These are phyloP conservation scores for Neocatenulostroma microsporum DNA, from an alignment of 2,329 filamentous ascomycete genomes.

Conservation along the genomic window DNA sequence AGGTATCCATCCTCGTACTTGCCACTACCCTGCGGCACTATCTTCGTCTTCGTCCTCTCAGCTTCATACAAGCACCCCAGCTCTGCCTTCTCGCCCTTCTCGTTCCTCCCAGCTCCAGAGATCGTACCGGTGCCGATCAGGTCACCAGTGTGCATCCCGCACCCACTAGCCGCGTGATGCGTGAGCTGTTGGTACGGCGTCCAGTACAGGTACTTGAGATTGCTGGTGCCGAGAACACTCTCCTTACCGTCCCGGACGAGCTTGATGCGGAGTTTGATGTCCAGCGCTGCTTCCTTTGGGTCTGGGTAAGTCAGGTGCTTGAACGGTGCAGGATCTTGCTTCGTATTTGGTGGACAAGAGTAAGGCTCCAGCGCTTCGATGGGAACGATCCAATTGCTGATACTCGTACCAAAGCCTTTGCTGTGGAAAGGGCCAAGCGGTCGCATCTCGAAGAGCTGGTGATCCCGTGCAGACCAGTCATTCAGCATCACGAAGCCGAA, in stretches of 20 bases:
- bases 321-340: constrained; percentile 43
- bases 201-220: constrained; percentile 61
- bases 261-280: constrained; percentile 45
- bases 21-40: constrained; percentile 27
- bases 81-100: constrained; percentile 26
- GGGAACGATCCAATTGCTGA: constrained; percentile 72
- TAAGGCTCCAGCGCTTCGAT: constrained; percentile 59
- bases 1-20: constrained; percentile 31
- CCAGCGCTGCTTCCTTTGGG: constrained; percentile 19
- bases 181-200: constrained; percentile 78
- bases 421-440: constrained; percentile 74
- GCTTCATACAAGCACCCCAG: constrained; percentile 38
- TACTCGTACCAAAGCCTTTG: constrained; percentile 74
- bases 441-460: not conserved
- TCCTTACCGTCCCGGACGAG: constrained; percentile 33
- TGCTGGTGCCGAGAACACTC: constrained; percentile 52
- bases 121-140: constrained; percentile 74
- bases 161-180: constrained; percentile 70
- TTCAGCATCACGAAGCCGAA: constrained; percentile 80
- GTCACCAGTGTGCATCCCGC: constrained; percentile 65
- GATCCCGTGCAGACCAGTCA: constrained; percentile 75
- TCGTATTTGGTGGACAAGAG: not conserved
- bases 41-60: constrained; percentile 26
- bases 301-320: constrained; percentile 27
- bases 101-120: constrained; percentile 19